These are phyloP conservation scores for Maudiozyma saulgeensis DNA, from an alignment of 805 yeast species.

Conservation along the genomic window DNA sequence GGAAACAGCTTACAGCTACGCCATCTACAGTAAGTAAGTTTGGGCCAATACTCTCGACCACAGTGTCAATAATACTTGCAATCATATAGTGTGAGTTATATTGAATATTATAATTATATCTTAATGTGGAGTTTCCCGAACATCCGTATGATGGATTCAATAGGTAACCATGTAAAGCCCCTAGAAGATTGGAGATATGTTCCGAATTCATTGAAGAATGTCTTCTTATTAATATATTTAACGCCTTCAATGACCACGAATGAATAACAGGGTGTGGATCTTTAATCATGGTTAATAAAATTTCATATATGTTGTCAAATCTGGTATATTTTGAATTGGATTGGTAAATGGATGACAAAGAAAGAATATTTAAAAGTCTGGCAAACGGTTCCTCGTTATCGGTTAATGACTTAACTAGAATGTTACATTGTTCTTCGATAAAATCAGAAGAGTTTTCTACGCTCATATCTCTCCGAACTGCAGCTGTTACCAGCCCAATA, in stretches of 20 bases:
- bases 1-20: constrained; percentile 26
- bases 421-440: constrained; percentile 36
- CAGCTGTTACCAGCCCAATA: constrained; percentile 42
- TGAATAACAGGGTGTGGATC: constrained; percentile 88
- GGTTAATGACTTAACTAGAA: constrained; percentile 56
- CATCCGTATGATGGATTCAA: constrained; percentile 43
- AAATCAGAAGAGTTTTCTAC: constrained; percentile 7
- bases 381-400: constrained; percentile 53
- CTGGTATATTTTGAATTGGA: constrained; percentile 31
- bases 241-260: constrained; percentile 56
- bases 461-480: constrained; percentile 17
- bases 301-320: constrained; percentile 41
- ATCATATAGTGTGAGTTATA: constrained; percentile 37
- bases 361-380: constrained; percentile 48
- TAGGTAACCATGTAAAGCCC: constrained; percentile 32
- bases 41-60: constrained; percentile 53
- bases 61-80: constrained; percentile 34
- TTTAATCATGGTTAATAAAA: constrained; percentile 46
- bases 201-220: constrained; percentile 39
- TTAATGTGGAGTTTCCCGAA: constrained; percentile 33
- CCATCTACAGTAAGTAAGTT: constrained; percentile 31
- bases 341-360: constrained; percentile 40
- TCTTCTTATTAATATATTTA: constrained; percentile 46
- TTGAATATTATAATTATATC: constrained; percentile 42
- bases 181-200: constrained; percentile 37